Base-by-base conservation (phyloP, 1,139 yeast genomes). In the Taphrina sp. region DNA sequence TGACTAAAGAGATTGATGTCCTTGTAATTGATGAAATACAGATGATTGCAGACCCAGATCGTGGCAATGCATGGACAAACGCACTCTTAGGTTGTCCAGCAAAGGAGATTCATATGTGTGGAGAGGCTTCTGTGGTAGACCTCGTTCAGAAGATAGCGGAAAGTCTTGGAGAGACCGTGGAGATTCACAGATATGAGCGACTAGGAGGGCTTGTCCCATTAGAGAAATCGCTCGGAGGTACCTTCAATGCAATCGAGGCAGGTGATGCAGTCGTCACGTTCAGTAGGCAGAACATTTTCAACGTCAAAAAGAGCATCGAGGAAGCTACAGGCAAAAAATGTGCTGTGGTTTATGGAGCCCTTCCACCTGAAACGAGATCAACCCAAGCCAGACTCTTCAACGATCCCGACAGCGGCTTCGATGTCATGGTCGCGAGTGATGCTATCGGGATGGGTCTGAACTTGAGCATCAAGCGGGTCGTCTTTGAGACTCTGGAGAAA, bases 401-500 rank as follows among this genome's bases (percentile, higher is more conserved):
- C 65, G 69, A 68, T 46, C 72, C 72, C 0, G 71, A 68, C 20
- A 94, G 94, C 2, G 77, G 78, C 43, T 84, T 81, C 61, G 94
- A 90, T 64, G 77, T 85, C 20, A 72, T 92, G 44, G 87, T 92
- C 2, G 97, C 98, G 0, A 86, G 96, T 0, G 98, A 92, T 72
- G 99, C 99, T 0, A 81, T 92, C 58, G 98, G 98, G 1, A 92
- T 92, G 97, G 99, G 99, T 0, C 75, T 92, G 54, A 92, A 92
- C 65, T 74, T 92, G 64, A 47, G 57, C 23, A 89, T 92, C 62
- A 81, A 82, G 60, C 73, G 98, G 58, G 79, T 92, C 14, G 78
- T 92, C 1, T 90, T 92, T 65, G 79, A 84, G 26, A 76, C 83
- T 0, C 74, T 79, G 22, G 69, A 68, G 52, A 94, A 92, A 69